A percentile compares a stretch with the other conserved stretches of the same genome.
Evolutionary conservation across 2,329 filamentous ascomycete species (phyloP).

Genomic region (Pseudogymnoascus sp.): DNA sequence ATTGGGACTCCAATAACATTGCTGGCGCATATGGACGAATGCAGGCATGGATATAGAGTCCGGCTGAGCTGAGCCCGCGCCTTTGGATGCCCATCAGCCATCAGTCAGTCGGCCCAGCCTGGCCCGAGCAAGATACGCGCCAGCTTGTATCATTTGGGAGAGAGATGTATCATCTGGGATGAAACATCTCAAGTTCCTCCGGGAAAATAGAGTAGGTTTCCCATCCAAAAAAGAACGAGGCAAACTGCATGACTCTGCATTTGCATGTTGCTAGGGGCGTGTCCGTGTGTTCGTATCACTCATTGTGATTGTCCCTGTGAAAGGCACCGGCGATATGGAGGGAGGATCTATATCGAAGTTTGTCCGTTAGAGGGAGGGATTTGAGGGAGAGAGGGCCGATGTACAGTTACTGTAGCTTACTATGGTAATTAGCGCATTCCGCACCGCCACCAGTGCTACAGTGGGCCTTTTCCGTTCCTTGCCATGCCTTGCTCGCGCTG

Average conservation of each 20-base stretch:
- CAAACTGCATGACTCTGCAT: not conserved
- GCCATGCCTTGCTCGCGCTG: slow-evolving; percentile 1
- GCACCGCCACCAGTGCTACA: slow-evolving; percentile 7
- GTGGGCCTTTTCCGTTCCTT: slow-evolving; percentile 6
- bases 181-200: not conserved
- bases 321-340: not conserved
- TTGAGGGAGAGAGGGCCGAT: not conserved
- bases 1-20: not conserved
- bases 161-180: not conserved
- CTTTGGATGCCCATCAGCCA: not conserved
- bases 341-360: not conserved
- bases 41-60: not conserved
- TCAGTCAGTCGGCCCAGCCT: not conserved
- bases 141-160: not conserved
- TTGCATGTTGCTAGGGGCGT: not conserved
- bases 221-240: not conserved
- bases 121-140: not conserved
- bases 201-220: not conserved
- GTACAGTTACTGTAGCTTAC: not conserved
- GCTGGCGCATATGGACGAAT: not conserved
- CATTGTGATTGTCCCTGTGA: not conserved
- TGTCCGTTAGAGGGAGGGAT: not conserved
- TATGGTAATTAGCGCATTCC: slow-evolving; percentile 1
- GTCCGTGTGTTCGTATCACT: not conserved
- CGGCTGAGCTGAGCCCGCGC: not conserved